Evolutionary conservation across 306 rosid species (phyloP), one percentile per base, ranked within the genome.

Genomic region (Vigna angularis): DNA sequence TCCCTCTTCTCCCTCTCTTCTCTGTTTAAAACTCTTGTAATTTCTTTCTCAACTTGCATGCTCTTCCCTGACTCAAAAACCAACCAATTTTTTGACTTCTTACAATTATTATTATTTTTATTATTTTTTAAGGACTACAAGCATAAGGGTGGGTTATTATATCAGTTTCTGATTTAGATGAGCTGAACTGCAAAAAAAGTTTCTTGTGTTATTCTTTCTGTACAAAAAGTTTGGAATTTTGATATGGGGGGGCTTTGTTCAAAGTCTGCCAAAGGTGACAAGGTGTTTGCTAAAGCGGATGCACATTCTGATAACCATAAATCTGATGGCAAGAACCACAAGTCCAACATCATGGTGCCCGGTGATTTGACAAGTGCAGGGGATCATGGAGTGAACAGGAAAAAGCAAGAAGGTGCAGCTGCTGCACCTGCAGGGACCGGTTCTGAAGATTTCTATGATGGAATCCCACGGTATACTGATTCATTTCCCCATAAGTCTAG

Each of bases 231-330:
- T 65, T 77, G 77, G 57, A 28, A 20, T 65, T 79, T 82, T 79
- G 72, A 72, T 44, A 92, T 92, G 97, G 97, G 97, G 67, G 93
- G 85, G 50, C 77, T 89, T 78, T 92, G 93, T 80, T 90, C 97
- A 7, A 88, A 73, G 85, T 74, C 87, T 61, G 86, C 79, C 28
- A 80, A 79, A 11, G 80, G 76, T 40, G 76, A 73, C 62, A 84
- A 69, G 74, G 81, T 62, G 68, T 75, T 79, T 61, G 70, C 85
- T 10, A 87, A 83, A 30, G 14, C 72, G 3, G 83, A 76, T 62
- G 86, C 66, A 34, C n/a, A 76, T 7, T 32, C 28, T 16, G 86
- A 75, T 59, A 74, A 76, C 55, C 50, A 77, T 17, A 73, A 89
- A 52, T 64, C 88, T 75, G 85, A 28, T 77, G 85, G 49, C 26